A percentile compares a stretch with the other conserved stretches of the same genome.
Conservation (phyloP, 108 stramenopile genomes). For the Chaetoceros muelleri region DNA sequence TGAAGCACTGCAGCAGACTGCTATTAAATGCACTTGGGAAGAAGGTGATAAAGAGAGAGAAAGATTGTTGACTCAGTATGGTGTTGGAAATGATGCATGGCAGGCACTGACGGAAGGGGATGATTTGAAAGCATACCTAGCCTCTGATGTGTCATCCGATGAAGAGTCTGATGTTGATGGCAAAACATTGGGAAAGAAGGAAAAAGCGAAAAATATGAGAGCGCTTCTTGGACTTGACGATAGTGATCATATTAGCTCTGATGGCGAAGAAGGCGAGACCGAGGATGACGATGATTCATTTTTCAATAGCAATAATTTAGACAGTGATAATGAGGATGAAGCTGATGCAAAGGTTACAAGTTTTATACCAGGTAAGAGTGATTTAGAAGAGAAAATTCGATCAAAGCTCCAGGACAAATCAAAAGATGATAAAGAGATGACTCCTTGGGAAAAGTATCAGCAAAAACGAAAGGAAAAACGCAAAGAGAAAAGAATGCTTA, state of each 20-base stretch:
- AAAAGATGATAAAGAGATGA: conserved; percentile 36
- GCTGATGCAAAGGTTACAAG: conserved; percentile 35
- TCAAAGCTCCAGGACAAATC: conserved; percentile 33
- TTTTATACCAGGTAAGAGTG: conserved; percentile 49
- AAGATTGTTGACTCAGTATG: conserved; percentile 62
- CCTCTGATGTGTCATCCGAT: conserved; percentile 70
- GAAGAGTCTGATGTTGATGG: conserved; percentile 24
- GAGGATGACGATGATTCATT: conserved; percentile 16
- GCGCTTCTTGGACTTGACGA: conserved; percentile 41
- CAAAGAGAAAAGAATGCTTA: conserved; percentile 42
- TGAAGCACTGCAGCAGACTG: conserved; percentile 84
- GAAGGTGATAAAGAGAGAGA: conserved; percentile 85
- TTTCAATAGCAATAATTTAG: conserved; percentile 3
- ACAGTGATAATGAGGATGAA: conserved; percentile 29
- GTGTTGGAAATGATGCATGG: conserved; percentile 55
- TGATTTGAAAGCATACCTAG: conserved; percentile 84
- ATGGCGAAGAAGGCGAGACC: conserved; percentile 17
- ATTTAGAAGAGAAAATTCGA: conserved; percentile 67
- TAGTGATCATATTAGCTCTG: conserved; percentile 27
- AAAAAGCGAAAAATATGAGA: conserved; percentile 30
- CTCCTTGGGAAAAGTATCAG: conserved; percentile 82
- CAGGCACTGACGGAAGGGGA: conserved; percentile 64
- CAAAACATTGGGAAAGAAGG: conserved; percentile 14
- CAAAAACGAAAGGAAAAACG: conserved; percentile 78
- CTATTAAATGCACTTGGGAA: conserved; percentile 95